A percentile compares a stretch with the other conserved stretches of the same genome.
Evolutionary conservation across 352 stramenopile genomes (phyloP).

Genomic region (Phytopythium sindhum): DNA sequence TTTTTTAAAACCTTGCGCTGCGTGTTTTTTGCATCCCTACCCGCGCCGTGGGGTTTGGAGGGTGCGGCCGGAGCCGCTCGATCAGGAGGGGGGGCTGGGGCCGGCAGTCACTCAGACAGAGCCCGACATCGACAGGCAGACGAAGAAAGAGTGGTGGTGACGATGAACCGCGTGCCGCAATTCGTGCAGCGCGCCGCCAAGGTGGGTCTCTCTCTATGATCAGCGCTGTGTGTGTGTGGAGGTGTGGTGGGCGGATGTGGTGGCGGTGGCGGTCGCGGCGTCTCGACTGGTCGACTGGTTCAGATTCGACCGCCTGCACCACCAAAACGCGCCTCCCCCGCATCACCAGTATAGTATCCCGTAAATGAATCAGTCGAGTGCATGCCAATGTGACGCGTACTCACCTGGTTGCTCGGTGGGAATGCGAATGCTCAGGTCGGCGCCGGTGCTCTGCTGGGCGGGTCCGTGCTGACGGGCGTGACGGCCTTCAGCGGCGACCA

Average conservation of each 20-base stretch:
- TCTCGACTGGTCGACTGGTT: conserved; percentile 2
- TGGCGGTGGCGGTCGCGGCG: background rate
- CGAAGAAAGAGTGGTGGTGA: conserved; percentile 50
- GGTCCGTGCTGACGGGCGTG: conserved; percentile 76
- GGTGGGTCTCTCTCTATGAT: conserved; percentile 26
- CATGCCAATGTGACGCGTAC: too few species aligned
- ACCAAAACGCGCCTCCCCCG: conserved; percentile 46
- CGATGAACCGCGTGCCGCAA: conserved; percentile 71
- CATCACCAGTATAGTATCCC: background rate
- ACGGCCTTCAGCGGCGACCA: conserved; percentile 83
- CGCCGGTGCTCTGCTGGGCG: conserved; percentile 61
- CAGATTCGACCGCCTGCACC: conserved; percentile 29
- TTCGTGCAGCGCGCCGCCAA: conserved; percentile 74
- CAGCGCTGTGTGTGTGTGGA: background rate
- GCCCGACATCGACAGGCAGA: conserved; percentile 15
- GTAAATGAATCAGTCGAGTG: background rate
- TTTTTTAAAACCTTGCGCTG: conserved; percentile 9
- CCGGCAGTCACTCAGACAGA: background rate
- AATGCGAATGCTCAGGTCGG: conserved; percentile 35
- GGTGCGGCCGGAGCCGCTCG: conserved; percentile 4
- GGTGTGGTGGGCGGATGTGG: background rate
- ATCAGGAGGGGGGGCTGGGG: background rate
- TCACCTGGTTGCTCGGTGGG: background rate
- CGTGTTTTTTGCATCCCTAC: conserved; percentile 1
- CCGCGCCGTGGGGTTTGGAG: conserved; percentile 1